These are phyloP conservation scores for Tylopilus cervinicoccineus DNA, from an alignment of 768 basidiomycete genomes.

Conservation along the genomic window DNA sequence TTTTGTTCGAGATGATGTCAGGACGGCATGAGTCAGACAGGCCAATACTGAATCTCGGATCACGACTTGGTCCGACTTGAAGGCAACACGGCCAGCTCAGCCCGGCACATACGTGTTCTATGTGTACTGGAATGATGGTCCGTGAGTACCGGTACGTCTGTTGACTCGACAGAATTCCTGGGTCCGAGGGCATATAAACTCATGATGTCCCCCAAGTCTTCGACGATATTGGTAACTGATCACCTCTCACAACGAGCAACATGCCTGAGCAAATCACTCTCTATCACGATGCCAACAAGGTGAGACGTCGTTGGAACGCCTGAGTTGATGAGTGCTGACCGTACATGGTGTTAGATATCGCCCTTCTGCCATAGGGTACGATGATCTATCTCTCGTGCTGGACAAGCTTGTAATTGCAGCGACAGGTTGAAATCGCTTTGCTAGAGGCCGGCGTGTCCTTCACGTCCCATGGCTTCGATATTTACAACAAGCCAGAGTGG, in stretches of 20 bases:
- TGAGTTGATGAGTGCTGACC: background rate
- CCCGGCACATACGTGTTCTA: background rate
- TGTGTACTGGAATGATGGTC: background rate
- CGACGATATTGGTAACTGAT: too few relatives aligned
- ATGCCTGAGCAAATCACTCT: constrained; percentile 34
- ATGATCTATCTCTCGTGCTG: background rate
- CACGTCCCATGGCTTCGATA: constrained; percentile 51
- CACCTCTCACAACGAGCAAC: too few relatives aligned
- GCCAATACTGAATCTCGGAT: background rate
- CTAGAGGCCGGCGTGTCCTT: constrained; percentile 47
- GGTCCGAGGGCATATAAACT: background rate
- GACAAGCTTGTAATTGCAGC: background rate
- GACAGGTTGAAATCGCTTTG: constrained; percentile 54
- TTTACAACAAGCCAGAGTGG: constrained; percentile 64
- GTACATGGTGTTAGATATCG: constrained; percentile 37
- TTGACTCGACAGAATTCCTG: background rate
- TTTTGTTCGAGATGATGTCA: background rate
- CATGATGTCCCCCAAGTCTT: too few relatives aligned
- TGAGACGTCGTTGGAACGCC: constrained; percentile 14
- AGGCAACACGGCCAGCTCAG: background rate
- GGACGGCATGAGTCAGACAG: background rate
- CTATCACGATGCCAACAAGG: constrained; percentile 37
- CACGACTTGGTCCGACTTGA: background rate
- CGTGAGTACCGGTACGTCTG: background rate
- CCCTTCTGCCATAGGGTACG: constrained; percentile 52